A percentile compares a stretch with the other conserved stretches of the same genome.
These are phyloP conservation scores for Samsoniella hepiali DNA, from an alignment of 2,329 filamentous ascomycete species.

Conservation along the genomic window DNA sequence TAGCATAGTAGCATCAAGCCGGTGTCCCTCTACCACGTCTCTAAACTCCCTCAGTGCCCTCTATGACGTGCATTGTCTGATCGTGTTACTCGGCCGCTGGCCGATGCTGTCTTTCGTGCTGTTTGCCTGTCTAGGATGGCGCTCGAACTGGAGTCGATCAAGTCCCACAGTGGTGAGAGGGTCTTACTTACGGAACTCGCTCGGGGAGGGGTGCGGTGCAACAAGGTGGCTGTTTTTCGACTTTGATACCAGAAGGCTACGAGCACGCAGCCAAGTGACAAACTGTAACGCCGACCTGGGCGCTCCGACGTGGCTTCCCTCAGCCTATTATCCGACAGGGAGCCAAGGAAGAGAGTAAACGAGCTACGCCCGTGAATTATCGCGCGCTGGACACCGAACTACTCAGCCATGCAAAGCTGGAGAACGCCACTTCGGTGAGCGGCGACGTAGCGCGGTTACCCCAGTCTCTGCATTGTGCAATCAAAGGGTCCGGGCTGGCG, in stretches of 20 bases:
- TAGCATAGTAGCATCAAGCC: too few species aligned
- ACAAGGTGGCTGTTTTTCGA: neutral
- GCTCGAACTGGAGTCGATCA: neutral
- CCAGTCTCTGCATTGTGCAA: neutral
- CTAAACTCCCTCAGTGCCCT: too few species aligned
- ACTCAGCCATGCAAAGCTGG: neutral
- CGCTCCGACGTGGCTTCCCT: neutral
- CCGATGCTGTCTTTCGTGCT: neutral
- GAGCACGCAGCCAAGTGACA: neutral
- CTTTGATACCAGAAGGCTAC: neutral
- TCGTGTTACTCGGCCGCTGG: neutral
- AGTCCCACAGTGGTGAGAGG: neutral
- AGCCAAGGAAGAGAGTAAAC: neutral
- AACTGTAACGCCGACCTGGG: neutral
- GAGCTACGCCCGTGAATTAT: neutral
- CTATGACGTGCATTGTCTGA: neutral
- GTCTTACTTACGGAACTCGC: neutral
- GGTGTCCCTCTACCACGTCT: too few species aligned
- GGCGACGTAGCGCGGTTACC: neutral
- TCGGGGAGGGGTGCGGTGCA: neutral
- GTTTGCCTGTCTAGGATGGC: constrained; percentile 1
- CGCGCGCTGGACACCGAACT: neutral
- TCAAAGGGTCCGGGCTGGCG: neutral
- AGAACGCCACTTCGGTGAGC: neutral
- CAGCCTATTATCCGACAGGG: neutral